phyloP scores from a whole-genome alignment of 176 grass and related monocot species.

The Phragmites australis region DNA sequence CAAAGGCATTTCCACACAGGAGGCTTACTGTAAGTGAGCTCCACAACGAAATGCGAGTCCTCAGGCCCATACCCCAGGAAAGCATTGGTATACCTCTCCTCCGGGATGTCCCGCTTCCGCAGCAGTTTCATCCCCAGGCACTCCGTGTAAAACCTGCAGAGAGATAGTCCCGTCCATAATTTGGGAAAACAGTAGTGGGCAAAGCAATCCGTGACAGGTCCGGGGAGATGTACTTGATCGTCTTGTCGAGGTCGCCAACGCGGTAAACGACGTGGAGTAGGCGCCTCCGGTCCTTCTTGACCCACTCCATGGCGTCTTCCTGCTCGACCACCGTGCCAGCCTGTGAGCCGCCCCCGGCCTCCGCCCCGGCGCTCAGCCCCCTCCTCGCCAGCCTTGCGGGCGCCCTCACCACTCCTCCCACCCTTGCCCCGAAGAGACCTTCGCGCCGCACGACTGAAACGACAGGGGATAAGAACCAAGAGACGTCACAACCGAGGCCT shows the following conservation, averaged over 20 bases:
- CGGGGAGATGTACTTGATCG: slow-evolving; percentile 67
- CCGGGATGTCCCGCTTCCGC: slow-evolving; percentile 80
- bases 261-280: slow-evolving; percentile 90
- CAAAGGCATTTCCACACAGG: background rate
- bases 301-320: slow-evolving; percentile 78
- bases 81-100: slow-evolving; percentile 96
- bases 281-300: slow-evolving; percentile 74
- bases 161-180: slow-evolving; percentile 6
- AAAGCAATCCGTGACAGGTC: background rate
- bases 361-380: slow-evolving; percentile 33
- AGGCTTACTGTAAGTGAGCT: slow-evolving; percentile 93
- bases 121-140: slow-evolving; percentile 91
- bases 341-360: slow-evolving; percentile 41
- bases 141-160: slow-evolving; percentile 87
- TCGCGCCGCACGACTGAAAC: slow-evolving; percentile 53
- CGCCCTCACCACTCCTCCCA: slow-evolving; percentile 26
- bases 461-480: background rate
- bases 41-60: slow-evolving; percentile 87
- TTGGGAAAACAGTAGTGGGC: background rate
- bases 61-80: slow-evolving; percentile 96
- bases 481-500: background rate
- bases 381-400: slow-evolving; percentile 50
- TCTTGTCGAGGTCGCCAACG: slow-evolving; percentile 94
- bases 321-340: slow-evolving; percentile 45
- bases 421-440: slow-evolving; percentile 44